Conservation (phyloP, 1,284 basidiomycete species). For the Sanghuangporus weigelae region DNA sequence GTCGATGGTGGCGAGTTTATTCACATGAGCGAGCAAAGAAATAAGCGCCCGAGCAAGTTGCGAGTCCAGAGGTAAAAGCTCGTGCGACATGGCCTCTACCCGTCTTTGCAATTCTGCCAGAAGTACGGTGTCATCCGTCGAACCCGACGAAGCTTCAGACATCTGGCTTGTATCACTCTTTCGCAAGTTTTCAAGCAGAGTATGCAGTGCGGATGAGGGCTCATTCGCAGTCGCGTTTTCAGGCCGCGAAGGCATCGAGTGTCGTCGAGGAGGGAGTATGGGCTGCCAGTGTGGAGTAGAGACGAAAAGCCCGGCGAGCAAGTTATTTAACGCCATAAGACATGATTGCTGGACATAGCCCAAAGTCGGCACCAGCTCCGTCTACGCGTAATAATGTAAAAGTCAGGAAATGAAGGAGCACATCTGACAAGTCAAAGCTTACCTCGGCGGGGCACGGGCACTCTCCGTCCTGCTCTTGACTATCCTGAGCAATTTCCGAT, state of each 20-base stretch:
- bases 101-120: conserved; percentile 56
- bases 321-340: conserved; percentile 63
- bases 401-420: neutral
- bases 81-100: conserved; percentile 42
- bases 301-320: conserved; percentile 42
- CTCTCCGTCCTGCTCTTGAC: neutral
- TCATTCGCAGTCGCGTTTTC: conserved; percentile 28
- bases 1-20: conserved; percentile 45
- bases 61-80: conserved; percentile 45
- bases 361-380: conserved; percentile 64
- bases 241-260: conserved; percentile 51
- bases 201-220: conserved; percentile 50
- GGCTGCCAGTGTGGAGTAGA: conserved; percentile 45
- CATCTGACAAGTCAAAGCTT: neutral
- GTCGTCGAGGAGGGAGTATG: conserved; percentile 57
- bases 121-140: conserved; percentile 44
- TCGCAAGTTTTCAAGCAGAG: conserved; percentile 59
- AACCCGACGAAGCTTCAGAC: conserved; percentile 35
- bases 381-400: conserved; percentile 29
- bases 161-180: conserved; percentile 40
- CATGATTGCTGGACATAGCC: conserved; percentile 65
- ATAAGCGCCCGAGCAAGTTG: conserved; percentile 59
- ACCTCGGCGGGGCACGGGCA: neutral
- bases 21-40: conserved; percentile 60
- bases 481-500: neutral